Evolutionary conservation across 257 asterid genomes (phyloP).

Genomic region (Solanum paucissectum): DNA sequence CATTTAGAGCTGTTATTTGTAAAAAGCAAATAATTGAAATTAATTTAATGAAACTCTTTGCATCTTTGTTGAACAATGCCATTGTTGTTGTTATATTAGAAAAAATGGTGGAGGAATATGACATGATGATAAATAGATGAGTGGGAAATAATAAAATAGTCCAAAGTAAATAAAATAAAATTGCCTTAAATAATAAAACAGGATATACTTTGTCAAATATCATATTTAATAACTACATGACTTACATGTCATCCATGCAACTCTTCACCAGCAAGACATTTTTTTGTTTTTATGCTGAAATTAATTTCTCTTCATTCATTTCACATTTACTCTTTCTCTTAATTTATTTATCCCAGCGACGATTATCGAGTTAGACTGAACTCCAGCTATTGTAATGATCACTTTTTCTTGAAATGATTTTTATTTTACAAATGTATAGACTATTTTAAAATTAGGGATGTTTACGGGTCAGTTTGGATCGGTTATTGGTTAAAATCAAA

Average conservation of each 20-base stretch:
- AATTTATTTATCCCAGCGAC: not conserved
- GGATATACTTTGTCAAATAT: not conserved
- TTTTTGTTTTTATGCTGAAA: not conserved
- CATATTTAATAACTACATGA: not conserved
- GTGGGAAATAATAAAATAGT: not conserved
- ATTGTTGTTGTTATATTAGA: not conserved
- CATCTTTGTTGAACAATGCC: not conserved
- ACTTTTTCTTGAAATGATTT: too few species aligned
- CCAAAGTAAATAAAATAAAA: not conserved
- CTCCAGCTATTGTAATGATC: too few species aligned
- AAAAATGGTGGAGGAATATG: not conserved
- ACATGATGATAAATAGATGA: not conserved
- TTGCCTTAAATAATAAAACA: not conserved
- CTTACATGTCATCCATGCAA: slow-evolving; percentile 3
- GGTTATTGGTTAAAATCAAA: too few species aligned
- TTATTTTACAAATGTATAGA: not conserved
- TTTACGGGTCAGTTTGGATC: too few species aligned
- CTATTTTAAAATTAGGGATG: not conserved
- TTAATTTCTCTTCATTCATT: not conserved
- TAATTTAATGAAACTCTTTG: not conserved
- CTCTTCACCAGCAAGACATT: not conserved
- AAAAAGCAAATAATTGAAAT: not conserved
- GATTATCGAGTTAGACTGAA: not conserved
- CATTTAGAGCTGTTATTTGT: not conserved
- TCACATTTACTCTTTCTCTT: not conserved